phyloP scores from a whole-genome alignment of 352 stramenopile species.

The Globisporangium emineosum region DNA sequence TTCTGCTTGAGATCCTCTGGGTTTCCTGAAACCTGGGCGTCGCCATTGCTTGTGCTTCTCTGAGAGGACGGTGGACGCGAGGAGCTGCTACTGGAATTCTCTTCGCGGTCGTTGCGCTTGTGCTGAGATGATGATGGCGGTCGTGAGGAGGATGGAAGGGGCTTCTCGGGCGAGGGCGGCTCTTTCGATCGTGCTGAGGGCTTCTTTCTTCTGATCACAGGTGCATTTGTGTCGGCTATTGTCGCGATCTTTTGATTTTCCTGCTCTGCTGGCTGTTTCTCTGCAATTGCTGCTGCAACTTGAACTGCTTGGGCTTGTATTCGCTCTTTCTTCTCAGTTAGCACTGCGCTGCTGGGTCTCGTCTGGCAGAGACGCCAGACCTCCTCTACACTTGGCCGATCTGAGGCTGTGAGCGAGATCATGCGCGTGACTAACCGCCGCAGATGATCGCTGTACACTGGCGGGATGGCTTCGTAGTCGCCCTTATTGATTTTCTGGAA shows the following conservation, averaged over 20 bases:
- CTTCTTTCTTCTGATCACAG: conserved; percentile 3
- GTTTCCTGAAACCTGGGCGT: conserved; percentile 6
- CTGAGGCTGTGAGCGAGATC: conserved; percentile 56
- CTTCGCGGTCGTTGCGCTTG: conserved; percentile 2
- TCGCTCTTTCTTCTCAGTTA: conserved; percentile 12
- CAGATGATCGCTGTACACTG: conserved; percentile 66
- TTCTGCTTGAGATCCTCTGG: conserved; percentile 30
- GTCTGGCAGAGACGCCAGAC: conserved; percentile 56
- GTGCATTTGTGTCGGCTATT: not conserved
- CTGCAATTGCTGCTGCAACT: not conserved
- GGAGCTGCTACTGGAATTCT: conserved; percentile 13
- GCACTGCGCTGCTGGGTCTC: conserved; percentile 23
- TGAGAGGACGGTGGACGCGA: conserved; percentile 37
- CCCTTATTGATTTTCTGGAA: conserved; percentile 93
- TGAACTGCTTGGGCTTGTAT: conserved; percentile 5
- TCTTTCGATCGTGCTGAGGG: conserved; percentile 1
- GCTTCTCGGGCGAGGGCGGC: not conserved
- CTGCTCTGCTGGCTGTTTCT: not conserved
- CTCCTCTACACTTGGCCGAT: conserved; percentile 61
- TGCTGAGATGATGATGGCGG: conserved; percentile 5
- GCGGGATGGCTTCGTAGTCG: conserved; percentile 61
- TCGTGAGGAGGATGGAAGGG: conserved; percentile 2
- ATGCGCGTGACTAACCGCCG: conserved; percentile 59
- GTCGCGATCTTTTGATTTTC: conserved; percentile 12
- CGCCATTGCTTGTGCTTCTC: conserved; percentile 11